These are phyloP conservation scores for Metschnikowia corniflorae DNA, from an alignment of 805 yeast genomes.

Conservation along the genomic window DNA sequence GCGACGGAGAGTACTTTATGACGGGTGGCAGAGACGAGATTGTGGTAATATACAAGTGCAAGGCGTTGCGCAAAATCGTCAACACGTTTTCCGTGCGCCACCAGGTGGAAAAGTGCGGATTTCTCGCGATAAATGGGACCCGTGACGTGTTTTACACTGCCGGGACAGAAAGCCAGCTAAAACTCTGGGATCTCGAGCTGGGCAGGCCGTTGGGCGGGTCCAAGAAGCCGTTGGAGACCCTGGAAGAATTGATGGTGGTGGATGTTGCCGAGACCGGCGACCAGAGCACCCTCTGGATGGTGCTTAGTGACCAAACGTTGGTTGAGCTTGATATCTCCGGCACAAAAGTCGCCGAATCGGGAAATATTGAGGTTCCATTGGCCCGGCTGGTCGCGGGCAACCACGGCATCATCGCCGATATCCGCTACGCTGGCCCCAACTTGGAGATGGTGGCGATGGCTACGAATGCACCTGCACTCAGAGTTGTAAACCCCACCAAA, in stretches of 20 bases:
- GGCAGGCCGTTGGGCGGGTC: slow-evolving; percentile 48
- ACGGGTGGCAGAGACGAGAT: slow-evolving; percentile 91
- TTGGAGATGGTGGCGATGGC: slow-evolving; percentile 69
- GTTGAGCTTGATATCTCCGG: slow-evolving; percentile 34
- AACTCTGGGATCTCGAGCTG: slow-evolving; percentile 54
- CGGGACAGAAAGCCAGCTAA: slow-evolving; percentile 70
- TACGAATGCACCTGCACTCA: slow-evolving; percentile 85
- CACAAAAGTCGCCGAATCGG: not conserved
- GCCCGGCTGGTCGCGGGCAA: slow-evolving; percentile 75
- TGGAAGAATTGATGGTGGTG: slow-evolving; percentile 70
- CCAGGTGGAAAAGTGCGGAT: slow-evolving; percentile 70
- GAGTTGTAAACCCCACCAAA: slow-evolving; percentile 63
- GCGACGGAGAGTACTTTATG: slow-evolving; percentile 52
- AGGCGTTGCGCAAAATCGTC: slow-evolving; percentile 46
- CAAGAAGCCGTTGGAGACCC: slow-evolving; percentile 48
- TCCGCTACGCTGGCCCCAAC: slow-evolving; percentile 69
- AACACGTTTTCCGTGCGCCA: slow-evolving; percentile 72
- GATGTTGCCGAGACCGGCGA: slow-evolving; percentile 48
- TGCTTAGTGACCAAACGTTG: slow-evolving; percentile 83
- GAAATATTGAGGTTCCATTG: slow-evolving; percentile 32
- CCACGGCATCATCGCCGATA: slow-evolving; percentile 93
- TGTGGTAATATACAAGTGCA: slow-evolving; percentile 54
- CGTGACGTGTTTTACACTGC: slow-evolving; percentile 58
- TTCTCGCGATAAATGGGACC: slow-evolving; percentile 32
- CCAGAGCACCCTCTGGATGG: slow-evolving; percentile 41